phyloP scores from a whole-genome alignment of 192 early-diverging fungal species.

The Coemansia sp. region DNA sequence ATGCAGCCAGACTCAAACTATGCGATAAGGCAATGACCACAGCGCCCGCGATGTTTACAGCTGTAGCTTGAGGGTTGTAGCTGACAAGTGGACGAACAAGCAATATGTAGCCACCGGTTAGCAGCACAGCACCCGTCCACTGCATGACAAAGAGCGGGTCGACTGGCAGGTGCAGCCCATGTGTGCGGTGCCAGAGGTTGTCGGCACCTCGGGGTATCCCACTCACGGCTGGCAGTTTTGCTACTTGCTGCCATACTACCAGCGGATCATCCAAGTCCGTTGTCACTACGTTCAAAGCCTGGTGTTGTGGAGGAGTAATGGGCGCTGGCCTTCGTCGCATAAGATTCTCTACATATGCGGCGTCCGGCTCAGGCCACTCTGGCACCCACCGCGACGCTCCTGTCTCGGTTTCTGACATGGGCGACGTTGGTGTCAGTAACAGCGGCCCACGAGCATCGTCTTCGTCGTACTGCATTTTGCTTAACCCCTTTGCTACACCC shows the following conservation, averaged over 20 bases:
- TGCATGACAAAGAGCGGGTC: constrained; percentile 42
- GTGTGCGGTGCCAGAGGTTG: constrained; percentile 37
- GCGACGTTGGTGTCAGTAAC: constrained; percentile 21
- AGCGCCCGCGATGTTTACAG: background rate
- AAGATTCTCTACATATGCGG: constrained; percentile 27
- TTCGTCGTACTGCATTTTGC: background rate
- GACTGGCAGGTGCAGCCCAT: constrained; percentile 36
- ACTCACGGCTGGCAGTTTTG: constrained; percentile 14
- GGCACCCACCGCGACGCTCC: constrained; percentile 30
- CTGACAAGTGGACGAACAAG: constrained; percentile 19
- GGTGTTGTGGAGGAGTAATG: constrained; percentile 3
- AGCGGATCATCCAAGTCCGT: constrained; percentile 21
- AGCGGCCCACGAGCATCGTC: constrained; percentile 8
- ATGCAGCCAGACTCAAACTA: constrained; percentile 24
- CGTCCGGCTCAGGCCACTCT: constrained; percentile 45
- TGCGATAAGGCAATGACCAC: constrained; percentile 1
- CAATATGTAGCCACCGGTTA: constrained; percentile 26
- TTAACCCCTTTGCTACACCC: background rate
- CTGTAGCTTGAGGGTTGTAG: background rate
- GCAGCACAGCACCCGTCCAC: constrained; percentile 24
- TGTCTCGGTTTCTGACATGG: constrained; percentile 3
- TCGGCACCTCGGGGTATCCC: constrained; percentile 26
- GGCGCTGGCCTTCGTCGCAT: constrained; percentile 23
- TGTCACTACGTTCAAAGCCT: background rate
- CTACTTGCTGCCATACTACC: constrained; percentile 28